A percentile compares a stretch with the other conserved stretches of the same genome.
phyloP scores from a whole-genome alignment of 768 basidiomycete species.

The Bullera alba region DNA sequence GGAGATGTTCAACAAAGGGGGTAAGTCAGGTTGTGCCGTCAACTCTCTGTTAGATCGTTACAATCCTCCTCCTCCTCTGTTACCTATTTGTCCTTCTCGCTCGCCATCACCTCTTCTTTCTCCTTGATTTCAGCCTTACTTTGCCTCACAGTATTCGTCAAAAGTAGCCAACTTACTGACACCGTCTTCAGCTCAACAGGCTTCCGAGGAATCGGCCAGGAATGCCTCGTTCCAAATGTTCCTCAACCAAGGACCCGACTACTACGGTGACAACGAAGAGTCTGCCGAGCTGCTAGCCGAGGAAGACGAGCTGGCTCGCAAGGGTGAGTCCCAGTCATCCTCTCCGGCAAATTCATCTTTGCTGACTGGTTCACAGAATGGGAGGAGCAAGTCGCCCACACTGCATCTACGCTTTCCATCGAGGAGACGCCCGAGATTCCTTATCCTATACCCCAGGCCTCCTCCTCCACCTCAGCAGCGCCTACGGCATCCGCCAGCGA shows the following conservation, averaged over 20 bases:
- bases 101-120: neutral
- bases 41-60: neutral
- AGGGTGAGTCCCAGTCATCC: slow-evolving; percentile 36
- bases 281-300: slow-evolving; percentile 58
- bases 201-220: slow-evolving; percentile 77
- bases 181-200: slow-evolving; percentile 51
- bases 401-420: slow-evolving; percentile 10
- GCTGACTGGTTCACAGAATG: slow-evolving; percentile 19
- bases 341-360: neutral
- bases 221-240: slow-evolving; percentile 78
- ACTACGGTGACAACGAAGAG: slow-evolving; percentile 90
- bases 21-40: slow-evolving; percentile 47
- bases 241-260: slow-evolving; percentile 73
- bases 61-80: neutral
- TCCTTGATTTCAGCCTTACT: too few relatives aligned
- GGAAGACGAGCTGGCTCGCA: slow-evolving; percentile 70
- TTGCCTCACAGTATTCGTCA: too few relatives aligned
- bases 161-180: neutral
- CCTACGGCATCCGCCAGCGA: neutral
- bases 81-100: neutral
- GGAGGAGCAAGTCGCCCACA: slow-evolving; percentile 18
- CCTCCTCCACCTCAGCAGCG: slow-evolving; percentile 14
- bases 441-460: slow-evolving; percentile 30
- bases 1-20: slow-evolving; percentile 83
- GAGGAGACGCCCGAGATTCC: slow-evolving; percentile 15